Base-by-base conservation (phyloP, 2,329 filamentous ascomycete genomes). In the Penicillium frequentans region DNA sequence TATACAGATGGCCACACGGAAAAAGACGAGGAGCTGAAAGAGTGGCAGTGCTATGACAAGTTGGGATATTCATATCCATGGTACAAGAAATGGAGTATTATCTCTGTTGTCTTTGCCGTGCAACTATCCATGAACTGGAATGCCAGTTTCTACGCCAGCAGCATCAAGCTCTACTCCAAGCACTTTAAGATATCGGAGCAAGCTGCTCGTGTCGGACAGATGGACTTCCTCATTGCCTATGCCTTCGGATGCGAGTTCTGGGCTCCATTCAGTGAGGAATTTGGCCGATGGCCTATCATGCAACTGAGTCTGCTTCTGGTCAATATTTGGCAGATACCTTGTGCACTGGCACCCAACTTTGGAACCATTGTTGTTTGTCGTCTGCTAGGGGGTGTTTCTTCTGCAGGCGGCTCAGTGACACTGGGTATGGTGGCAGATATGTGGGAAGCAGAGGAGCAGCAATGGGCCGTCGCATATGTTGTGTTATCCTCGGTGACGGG, bases 231-330 rank as follows among this genome's bases (percentile, higher is more conserved):
- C 23, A 79, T 95, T 54, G 77, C 86, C 3, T 95, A 95, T 71
- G 90, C 89, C 33, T 91, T 95, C 69, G 90, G 91, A 19, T 93
- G 91, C 70, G 90, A 95, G 74, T 81, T 93, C 0, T 95, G 90
- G 90, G 90, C 90, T 0, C 90, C 90, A 0, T 95, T 90, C 88
- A 90, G 86, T 24, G 90, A 95, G 71, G 90, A 95, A 68, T 81
- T 93, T 51, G 90, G 90, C 5, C 84, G 90, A 44, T 89, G 86
- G 81, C 87, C 87, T 2, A 82, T 93, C 49, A 81, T 93, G 58
- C 90, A 93, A 77, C 75, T 84, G 31, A 90, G 86, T 42, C 76
- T 93, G 55, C 81, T 89, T 58, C 77, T 95, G 16, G 89, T 93
- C 69, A 93, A 93, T 68, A 75, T 93, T 51, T 93, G 85, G 82